Conservation (phyloP, 192 early-diverging fungal species). For the Linnemannia elongata region DNA sequence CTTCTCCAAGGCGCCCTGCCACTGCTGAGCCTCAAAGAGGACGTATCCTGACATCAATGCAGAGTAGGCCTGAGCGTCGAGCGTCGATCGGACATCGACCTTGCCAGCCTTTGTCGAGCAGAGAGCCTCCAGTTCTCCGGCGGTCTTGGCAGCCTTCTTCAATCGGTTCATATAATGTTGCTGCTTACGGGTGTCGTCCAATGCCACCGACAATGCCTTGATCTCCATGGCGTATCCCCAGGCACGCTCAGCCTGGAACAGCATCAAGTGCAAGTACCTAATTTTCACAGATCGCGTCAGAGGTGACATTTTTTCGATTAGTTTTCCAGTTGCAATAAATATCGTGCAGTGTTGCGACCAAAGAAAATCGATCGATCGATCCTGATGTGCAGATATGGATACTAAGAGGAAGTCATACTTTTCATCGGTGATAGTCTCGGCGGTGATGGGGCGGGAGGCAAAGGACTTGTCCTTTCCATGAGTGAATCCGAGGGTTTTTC, state of each 20-base stretch:
- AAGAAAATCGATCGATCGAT: neutral
- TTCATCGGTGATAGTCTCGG: constrained; percentile 57
- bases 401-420: constrained; percentile 43
- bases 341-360: neutral
- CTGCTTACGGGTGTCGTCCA: constrained; percentile 74
- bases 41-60: constrained; percentile 76
- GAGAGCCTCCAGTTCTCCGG: constrained; percentile 59
- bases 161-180: constrained; percentile 74
- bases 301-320: neutral
- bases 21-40: constrained; percentile 76
- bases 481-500: constrained; percentile 64
- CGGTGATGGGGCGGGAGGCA: constrained; percentile 64
- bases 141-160: constrained; percentile 70
- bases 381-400: neutral
- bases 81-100: constrained; percentile 64
- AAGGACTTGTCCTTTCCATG: constrained; percentile 66
- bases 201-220: constrained; percentile 66
- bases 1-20: constrained; percentile 73
- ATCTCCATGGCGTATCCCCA: constrained; percentile 88
- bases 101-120: constrained; percentile 58
- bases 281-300: constrained; percentile 6
- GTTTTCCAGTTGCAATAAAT: neutral
- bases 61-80: constrained; percentile 81
- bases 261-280: constrained; percentile 71
- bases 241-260: constrained; percentile 80